phyloP scores from a whole-genome alignment of 2,329 filamentous ascomycete species.

The Chrysosphaeria jannelii region DNA sequence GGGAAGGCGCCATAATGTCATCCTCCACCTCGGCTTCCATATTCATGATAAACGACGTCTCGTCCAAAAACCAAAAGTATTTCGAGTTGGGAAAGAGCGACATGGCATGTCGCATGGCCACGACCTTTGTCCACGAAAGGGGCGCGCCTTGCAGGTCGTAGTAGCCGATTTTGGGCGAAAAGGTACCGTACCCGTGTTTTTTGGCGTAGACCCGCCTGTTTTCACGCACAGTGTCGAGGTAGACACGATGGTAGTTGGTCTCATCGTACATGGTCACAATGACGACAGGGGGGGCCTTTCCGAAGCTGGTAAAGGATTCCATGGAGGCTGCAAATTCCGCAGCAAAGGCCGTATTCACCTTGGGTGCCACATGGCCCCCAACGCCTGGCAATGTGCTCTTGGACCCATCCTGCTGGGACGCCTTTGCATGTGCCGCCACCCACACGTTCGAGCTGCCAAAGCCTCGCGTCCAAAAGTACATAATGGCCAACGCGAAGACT shows the following conservation, averaged over 20 bases:
- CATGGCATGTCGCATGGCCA: constrained; percentile 70
- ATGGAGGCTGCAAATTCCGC: constrained; percentile 3
- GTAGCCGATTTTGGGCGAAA: constrained; percentile 48
- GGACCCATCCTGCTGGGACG: constrained; percentile 1
- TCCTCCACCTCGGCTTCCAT: constrained; percentile 35
- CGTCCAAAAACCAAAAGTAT: constrained; percentile 69
- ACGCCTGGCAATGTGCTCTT: constrained; percentile 1
- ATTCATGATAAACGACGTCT: constrained; percentile 73
- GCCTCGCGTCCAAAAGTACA: constrained; percentile 28
- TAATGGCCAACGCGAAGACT: constrained; percentile 19
- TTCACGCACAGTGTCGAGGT: constrained; percentile 42
- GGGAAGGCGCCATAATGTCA: constrained; percentile 34
- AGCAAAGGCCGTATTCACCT: constrained; percentile 1
- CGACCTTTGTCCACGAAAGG: constrained; percentile 44
- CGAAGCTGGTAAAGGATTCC: constrained; percentile 13
- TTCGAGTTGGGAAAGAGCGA: constrained; percentile 44
- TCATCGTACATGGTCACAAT: constrained; percentile 66
- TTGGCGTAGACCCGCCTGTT: constrained; percentile 67
- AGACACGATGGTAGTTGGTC: constrained; percentile 28
- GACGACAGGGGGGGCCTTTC: constrained; percentile 29
- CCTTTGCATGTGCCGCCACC: constrained; percentile 3
- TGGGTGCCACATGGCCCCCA: not conserved
- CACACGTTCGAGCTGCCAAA: constrained; percentile 3
- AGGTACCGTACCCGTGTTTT: constrained; percentile 63
- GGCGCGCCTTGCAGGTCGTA: constrained; percentile 37